Percentiles rank a stretch among this genome's conserved stretches.
Evolutionary conservation across 1,284 basidiomycete genomes (phyloP).

Genomic region (Malassezia sympodialis): DNA sequence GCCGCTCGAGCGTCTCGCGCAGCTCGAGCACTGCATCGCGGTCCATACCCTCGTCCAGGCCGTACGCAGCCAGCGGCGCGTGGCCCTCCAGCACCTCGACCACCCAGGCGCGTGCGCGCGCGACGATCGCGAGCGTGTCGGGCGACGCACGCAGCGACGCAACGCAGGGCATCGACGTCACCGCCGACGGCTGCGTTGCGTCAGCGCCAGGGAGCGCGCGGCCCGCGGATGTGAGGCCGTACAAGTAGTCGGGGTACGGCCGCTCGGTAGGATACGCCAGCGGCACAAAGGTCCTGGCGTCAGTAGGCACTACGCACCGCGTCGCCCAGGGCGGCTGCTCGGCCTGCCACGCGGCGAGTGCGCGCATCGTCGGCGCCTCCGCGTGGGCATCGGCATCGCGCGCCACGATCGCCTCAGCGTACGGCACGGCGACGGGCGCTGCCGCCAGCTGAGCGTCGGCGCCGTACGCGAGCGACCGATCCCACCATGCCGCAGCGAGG

Average conservation of each 20-base stretch:
- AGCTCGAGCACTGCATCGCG: constrained; percentile 34
- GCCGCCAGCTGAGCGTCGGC: not conserved
- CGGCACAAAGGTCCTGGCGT: constrained; percentile 21
- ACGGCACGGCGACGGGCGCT: not conserved
- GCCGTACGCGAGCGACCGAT: not conserved
- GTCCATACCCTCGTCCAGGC: constrained; percentile 23
- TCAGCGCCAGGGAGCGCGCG: not conserved
- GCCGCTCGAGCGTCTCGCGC: constrained; percentile 32
- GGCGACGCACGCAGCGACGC: constrained; percentile 28
- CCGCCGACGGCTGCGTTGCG: not conserved
- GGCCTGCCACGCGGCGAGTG: not conserved
- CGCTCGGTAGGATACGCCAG: constrained; percentile 28
- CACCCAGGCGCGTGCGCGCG: constrained; percentile 22
- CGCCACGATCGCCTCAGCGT: constrained; percentile 5
- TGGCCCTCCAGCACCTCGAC: constrained; percentile 27
- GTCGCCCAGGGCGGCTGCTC: not conserved
- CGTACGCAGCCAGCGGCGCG: constrained; percentile 24
- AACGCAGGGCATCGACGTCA: constrained; percentile 20
- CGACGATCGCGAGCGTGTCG: constrained; percentile 21
- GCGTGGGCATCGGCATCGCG: constrained; percentile 12
- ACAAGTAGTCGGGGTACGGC: constrained; percentile 29
- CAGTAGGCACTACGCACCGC: constrained; percentile 1
- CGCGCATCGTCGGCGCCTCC: constrained; percentile 6
- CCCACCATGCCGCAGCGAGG: constrained; percentile 11
- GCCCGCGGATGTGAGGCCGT: constrained; percentile 17